phyloP scores from a whole-genome alignment of 345 rosid species.

The Pugionium dolabratum region DNA sequence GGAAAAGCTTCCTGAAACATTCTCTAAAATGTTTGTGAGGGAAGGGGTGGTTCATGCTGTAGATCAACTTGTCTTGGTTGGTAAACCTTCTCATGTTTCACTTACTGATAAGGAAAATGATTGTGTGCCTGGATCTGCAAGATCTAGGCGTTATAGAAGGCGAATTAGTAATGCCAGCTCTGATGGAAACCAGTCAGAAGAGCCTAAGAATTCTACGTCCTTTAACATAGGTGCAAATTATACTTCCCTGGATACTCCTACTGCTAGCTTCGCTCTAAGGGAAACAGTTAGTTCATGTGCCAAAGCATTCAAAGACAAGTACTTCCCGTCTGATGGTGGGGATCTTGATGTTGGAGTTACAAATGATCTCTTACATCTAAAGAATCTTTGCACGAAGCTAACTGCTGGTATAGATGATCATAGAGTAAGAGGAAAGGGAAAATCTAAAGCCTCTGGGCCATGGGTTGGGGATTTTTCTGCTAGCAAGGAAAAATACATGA shows the following conservation, averaged over 20 bases:
- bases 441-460: conserved; percentile 73
- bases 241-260: conserved; percentile 65
- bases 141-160: conserved; percentile 88
- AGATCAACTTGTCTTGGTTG: conserved; percentile 84
- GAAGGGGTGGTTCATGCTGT: conserved; percentile 99
- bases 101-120: conserved; percentile 80
- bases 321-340: conserved; percentile 76
- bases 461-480: conserved; percentile 56
- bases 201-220: conserved; percentile 57
- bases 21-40: conserved; percentile 91
- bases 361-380: conserved; percentile 85
- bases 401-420: conserved; percentile 80
- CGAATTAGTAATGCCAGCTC: conserved; percentile 59
- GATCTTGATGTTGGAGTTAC: conserved; percentile 84
- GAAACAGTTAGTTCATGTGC: conserved; percentile 79
- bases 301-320: conserved; percentile 86
- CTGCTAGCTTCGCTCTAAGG: conserved; percentile 64
- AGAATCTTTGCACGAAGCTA: conserved; percentile 78
- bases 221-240: conserved; percentile 65
- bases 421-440: conserved; percentile 81
- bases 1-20: conserved; percentile 98
- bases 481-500: conserved; percentile 80
- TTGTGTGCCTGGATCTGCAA: conserved; percentile 65
- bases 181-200: conserved; percentile 70
- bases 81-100: conserved; percentile 57